Percentiles rank a stretch among this genome's conserved stretches.
Conservation (phyloP, 2,329 filamentous ascomycete genomes). For the Emmonsiellopsis sp. region DNA sequence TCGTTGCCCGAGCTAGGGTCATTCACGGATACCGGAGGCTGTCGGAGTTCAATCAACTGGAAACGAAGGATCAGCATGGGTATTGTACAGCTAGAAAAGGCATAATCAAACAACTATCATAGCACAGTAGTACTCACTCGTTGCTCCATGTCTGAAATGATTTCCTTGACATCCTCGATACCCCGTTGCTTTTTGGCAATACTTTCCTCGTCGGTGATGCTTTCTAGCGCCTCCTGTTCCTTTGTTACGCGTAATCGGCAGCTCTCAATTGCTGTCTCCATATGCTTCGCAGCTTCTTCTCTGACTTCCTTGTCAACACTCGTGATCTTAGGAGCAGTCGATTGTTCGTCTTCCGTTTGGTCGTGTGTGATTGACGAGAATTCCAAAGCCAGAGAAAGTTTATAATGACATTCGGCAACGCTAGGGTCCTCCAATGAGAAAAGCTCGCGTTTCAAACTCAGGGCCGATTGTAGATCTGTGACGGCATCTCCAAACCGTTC, state of each 20-base stretch:
- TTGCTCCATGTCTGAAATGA: conserved; percentile 53
- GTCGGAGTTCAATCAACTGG: conserved; percentile 49
- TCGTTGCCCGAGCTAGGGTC: conserved; percentile 26
- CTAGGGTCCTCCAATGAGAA: conserved; percentile 74
- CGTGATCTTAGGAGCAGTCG: conserved; percentile 27
- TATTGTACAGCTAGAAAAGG: not conserved
- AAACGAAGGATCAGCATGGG: not conserved
- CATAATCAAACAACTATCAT: conserved; percentile 1
- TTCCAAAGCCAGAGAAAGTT: conserved; percentile 87
- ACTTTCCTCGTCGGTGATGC: conserved; percentile 32
- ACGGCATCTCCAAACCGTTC: conserved; percentile 88
- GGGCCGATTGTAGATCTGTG: conserved; percentile 66
- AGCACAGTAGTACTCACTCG: conserved; percentile 33
- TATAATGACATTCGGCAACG: conserved; percentile 91
- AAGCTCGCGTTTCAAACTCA: conserved; percentile 69
- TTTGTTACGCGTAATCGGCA: conserved; percentile 47
- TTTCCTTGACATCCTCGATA: conserved; percentile 52
- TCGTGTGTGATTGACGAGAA: conserved; percentile 68
- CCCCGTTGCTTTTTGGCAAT: conserved; percentile 33
- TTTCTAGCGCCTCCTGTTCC: conserved; percentile 40
- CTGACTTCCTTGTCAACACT: conserved; percentile 46
- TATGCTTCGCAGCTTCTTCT: conserved; percentile 49
- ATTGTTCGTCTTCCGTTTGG: conserved; percentile 29
- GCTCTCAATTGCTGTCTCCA: conserved; percentile 52
- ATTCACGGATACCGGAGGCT: conserved; percentile 43